Percentiles rank a stretch among this genome's conserved stretches.
These are phyloP conservation scores for Trametes elegans DNA, from an alignment of 768 basidiomycete genomes.

Conservation along the genomic window DNA sequence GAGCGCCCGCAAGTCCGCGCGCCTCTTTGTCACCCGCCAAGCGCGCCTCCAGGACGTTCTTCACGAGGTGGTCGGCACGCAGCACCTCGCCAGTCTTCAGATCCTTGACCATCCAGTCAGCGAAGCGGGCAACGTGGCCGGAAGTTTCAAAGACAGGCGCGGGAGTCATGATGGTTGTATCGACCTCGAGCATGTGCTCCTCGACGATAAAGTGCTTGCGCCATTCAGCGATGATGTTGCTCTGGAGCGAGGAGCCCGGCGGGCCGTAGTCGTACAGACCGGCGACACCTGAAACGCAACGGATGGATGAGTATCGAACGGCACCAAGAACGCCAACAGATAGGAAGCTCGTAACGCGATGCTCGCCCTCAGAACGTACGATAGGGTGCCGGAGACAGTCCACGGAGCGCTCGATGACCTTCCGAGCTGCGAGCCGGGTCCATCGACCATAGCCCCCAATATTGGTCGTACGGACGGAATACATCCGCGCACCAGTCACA, in stretches of 20 bases:
- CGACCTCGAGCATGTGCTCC: conserved; percentile 97
- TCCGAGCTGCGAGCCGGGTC: no score
- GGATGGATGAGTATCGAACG: conserved; percentile 6
- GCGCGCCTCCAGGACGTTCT: conserved; percentile 86
- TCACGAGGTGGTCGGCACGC: conserved; percentile 94
- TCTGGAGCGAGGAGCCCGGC: conserved; percentile 91
- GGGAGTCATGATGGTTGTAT: conserved; percentile 97
- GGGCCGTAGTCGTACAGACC: conserved; percentile 98
- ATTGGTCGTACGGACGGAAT: no score
- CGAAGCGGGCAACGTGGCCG: conserved; percentile 96
- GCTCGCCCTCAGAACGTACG: background rate
- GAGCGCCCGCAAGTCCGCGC: conserved; percentile 65
- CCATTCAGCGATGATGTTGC: conserved; percentile 97
- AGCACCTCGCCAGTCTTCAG: conserved; percentile 93
- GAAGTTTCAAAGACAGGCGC: conserved; percentile 94
- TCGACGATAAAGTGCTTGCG: conserved; percentile 97
- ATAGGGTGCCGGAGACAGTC: no score
- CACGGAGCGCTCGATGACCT: no score
- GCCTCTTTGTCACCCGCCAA: conserved; percentile 91
- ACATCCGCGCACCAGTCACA: no score
- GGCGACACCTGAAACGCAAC: conserved; percentile 78
- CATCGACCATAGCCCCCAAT: no score
- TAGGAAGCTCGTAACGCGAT: no score
- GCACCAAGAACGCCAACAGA: background rate
- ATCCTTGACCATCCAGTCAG: conserved; percentile 99